phyloP scores from a whole-genome alignment of 371 early-diverging fungal genomes.

The Saksenaea oblongispora region DNA sequence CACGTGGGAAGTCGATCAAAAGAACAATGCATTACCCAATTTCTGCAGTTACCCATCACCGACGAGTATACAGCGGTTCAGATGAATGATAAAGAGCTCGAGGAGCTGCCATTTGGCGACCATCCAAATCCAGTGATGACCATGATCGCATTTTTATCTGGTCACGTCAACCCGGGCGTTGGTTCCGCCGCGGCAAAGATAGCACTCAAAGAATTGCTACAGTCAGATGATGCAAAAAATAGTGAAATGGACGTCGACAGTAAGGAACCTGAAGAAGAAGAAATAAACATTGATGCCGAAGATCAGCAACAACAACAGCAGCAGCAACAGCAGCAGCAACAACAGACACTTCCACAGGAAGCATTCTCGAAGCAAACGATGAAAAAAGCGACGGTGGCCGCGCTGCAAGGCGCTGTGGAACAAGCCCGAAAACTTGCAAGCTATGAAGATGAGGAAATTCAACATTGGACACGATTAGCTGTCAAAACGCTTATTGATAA shows the following conservation, averaged over 20 bases:
- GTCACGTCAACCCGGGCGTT: constrained; percentile 48
- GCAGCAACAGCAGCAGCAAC: not conserved
- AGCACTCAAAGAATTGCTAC: constrained; percentile 32
- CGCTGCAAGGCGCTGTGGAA: constrained; percentile 62
- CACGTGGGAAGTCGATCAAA: constrained; percentile 93
- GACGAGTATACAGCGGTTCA: constrained; percentile 37
- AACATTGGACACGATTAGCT: constrained; percentile 74
- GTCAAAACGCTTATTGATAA: constrained; percentile 85
- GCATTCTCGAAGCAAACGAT: constrained; percentile 39
- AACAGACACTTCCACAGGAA: not conserved
- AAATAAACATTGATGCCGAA: constrained; percentile 25
- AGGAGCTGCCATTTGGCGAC: constrained; percentile 41
- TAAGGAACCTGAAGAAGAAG: constrained; percentile 14
- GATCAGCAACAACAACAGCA: constrained; percentile 3
- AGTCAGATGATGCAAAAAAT: constrained; percentile 20
- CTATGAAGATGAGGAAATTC: constrained; percentile 84
- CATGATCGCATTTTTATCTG: constrained; percentile 42
- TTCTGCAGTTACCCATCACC: constrained; percentile 93
- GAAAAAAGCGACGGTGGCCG: constrained; percentile 54
- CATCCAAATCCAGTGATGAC: constrained; percentile 50
- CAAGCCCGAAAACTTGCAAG: constrained; percentile 63
- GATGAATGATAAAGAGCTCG: constrained; percentile 26
- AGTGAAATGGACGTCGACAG: not conserved
- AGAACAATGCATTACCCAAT: constrained; percentile 95
- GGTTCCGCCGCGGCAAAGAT: constrained; percentile 50